Base-by-base conservation (phyloP, 2,329 filamentous ascomycete genomes). In the Sarocladiaceae sp. region DNA sequence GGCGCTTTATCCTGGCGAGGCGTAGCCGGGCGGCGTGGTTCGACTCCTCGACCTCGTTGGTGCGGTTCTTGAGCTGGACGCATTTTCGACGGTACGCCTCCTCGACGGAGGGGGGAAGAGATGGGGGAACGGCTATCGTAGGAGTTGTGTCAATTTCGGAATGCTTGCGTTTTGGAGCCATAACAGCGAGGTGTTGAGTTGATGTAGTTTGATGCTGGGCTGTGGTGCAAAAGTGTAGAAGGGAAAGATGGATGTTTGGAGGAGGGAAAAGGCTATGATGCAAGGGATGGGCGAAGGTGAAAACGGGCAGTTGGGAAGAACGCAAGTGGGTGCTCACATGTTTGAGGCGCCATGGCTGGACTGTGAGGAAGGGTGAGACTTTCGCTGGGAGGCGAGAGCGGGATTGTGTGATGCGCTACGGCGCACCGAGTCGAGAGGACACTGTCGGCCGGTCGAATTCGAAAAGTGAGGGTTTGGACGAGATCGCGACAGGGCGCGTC, bases 71-170 rank as follows among this genome's bases (percentile, higher is more conserved):
- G 18, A 98, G 78, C 56, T 94, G 86, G 60, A 96, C 88, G 65
- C 91, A 97, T 79, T 98, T 97, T 52, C 88, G 81, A 57, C 93
- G 89, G 67, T 97, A 98, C 42, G 91, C 90, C 62, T 91, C 85
- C 66, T 98, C 91, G 50, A 97, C 89, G 13, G 89, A 95, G 13
- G 93, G 91, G 16, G 91, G 88, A 3, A 85, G 72, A 32, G 78
- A 66, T 13, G 80, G 78, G 23, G 78, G 78, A 45, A 78, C 69
- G 49, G 69, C 67, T 62, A 57, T 61, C 57, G 54, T 52, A 62
- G 48, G 43, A 40, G 50, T 51, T 47, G 47, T 50, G 53, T 47
- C 60, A 66, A 62, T 57, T 55, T 63, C 59, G 45, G 59, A 52
- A 44, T 55, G 53, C 50, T 59, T 64, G 48, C 58, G 56, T 53